phyloP scores from a whole-genome alignment of 306 rosid genomes.

The Crotalaria pallida region DNA sequence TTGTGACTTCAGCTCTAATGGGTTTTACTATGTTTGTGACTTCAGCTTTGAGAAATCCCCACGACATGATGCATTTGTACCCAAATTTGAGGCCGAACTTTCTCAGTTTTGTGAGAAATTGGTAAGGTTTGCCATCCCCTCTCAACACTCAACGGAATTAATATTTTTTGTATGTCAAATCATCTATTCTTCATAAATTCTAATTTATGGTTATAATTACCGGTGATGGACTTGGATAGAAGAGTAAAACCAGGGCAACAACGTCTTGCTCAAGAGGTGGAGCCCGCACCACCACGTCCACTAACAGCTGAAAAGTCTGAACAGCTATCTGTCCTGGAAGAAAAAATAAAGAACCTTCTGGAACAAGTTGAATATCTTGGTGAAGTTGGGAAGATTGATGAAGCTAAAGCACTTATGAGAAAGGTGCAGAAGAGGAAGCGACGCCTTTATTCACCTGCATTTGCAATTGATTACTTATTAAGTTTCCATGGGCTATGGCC shows the following conservation, averaged over 20 bases:
- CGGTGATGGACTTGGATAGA: slow-evolving; percentile 98
- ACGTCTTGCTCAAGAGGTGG: slow-evolving; percentile 97
- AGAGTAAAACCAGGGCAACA: slow-evolving; percentile 92
- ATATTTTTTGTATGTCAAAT: slow-evolving; percentile 3
- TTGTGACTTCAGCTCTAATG: no score
- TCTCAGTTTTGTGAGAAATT: slow-evolving; percentile 89
- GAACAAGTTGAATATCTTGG: slow-evolving; percentile 97
- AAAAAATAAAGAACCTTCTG: slow-evolving; percentile 86
- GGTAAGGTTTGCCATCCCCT: slow-evolving; percentile 41
- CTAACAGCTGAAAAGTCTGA: slow-evolving; percentile 79
- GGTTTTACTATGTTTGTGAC: no score
- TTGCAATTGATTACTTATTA: not conserved
- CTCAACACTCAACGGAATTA: not conserved
- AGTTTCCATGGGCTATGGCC: no score
- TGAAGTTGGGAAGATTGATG: slow-evolving; percentile 99
- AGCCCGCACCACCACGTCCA: slow-evolving; percentile 79
- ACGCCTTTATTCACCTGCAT: slow-evolving; percentile 1
- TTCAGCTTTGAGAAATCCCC: no score
- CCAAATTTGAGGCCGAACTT: slow-evolving; percentile 94
- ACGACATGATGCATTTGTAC: no score
- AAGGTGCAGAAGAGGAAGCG: slow-evolving; percentile 50
- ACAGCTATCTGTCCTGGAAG: no score
- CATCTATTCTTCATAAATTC: not conserved
- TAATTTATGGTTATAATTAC: no score
- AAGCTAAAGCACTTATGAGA: slow-evolving; percentile 99